Conservation (phyloP, 805 yeast genomes). For the Candida schatavii region DNA sequence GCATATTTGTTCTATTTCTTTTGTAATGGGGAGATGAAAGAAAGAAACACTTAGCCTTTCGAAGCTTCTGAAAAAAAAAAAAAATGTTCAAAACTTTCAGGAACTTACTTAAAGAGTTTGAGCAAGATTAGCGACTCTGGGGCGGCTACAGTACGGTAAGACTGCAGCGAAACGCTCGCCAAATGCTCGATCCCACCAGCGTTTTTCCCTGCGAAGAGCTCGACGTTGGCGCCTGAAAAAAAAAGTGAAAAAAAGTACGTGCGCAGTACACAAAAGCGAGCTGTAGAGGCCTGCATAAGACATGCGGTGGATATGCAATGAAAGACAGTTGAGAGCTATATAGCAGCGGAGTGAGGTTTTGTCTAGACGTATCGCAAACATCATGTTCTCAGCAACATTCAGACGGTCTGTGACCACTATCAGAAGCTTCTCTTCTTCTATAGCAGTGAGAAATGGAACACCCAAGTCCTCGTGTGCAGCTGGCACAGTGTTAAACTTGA, state of each 20-base stretch:
- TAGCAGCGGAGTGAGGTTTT: no score
- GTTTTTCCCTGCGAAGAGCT: no score
- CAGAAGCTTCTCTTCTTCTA: conserved; percentile 1
- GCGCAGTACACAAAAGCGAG: conserved; percentile 1
- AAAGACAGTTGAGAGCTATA: no score
- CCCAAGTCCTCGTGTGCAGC: conserved; percentile 43
- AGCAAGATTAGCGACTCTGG: no score
- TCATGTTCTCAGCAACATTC: neutral
- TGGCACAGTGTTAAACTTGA: conserved; percentile 71
- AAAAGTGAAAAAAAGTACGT: neutral
- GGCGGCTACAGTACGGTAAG: no score
- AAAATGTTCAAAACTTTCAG: neutral
- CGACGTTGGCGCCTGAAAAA: neutral
- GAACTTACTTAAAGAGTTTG: neutral
- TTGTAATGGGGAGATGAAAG: neutral
- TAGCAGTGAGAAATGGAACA: neutral
- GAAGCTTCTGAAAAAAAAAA: neutral
- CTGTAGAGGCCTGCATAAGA: no score
- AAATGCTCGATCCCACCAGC: no score
- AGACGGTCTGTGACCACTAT: neutral
- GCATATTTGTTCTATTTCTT: conserved; percentile 41
- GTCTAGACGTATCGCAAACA: no score
- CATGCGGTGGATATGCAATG: no score
- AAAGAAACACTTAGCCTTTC: neutral
- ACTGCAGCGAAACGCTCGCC: no score